Evolutionary conservation across 2,329 filamentous ascomycete genomes (phyloP), one percentile per base, ranked within the genome.

Genomic region (Metarhizium anisopliae): DNA sequence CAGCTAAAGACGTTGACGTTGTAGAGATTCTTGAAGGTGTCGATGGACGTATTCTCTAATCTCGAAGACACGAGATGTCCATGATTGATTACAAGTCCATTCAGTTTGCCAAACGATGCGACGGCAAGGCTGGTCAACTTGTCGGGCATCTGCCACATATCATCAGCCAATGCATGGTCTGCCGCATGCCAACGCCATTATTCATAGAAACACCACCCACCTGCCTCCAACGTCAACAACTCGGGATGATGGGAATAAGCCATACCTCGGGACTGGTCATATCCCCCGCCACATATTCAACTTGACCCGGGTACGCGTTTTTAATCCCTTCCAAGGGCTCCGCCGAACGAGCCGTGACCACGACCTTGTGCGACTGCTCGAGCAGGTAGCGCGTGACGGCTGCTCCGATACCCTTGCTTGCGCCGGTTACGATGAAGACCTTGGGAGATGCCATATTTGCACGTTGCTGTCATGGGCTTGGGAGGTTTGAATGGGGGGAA

Each of bases 41-140:
- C 83, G 0, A 84, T 66, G n/a, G 82, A 80, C 16, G 80, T 78
- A 55, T 93, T 81, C 3, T 74, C 83, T 49, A 97, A 74, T 52
- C 82, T 83, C 47, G 95, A 85, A 1, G 90, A 88, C n/a, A 84
- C 80, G 49, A 99, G 73, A 1, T 84, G 77, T 20, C 91, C 92
- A 67, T 99, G 94, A 70, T 97, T 97, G 59, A 97, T 74, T 13
- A 99, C 83, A 49, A 99, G 68, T 1, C 85, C 87, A 67, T 99
- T 91, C 4, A 99, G 72, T 51, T 75, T 77, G 10, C 85, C 86
- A 68, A 90, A 97, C 0, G 80, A 74, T 32, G 80, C 73, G 11
- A 87, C 66, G 0, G 91, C 87, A 1, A 84, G 72, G 3, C 85
- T 76, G 4, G 90, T 82, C 4, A 87, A 80, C 65, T 81, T 81